phyloP scores from a whole-genome alignment of 2,329 filamentous ascomycete genomes.

The Colletotrichum godetiae region DNA sequence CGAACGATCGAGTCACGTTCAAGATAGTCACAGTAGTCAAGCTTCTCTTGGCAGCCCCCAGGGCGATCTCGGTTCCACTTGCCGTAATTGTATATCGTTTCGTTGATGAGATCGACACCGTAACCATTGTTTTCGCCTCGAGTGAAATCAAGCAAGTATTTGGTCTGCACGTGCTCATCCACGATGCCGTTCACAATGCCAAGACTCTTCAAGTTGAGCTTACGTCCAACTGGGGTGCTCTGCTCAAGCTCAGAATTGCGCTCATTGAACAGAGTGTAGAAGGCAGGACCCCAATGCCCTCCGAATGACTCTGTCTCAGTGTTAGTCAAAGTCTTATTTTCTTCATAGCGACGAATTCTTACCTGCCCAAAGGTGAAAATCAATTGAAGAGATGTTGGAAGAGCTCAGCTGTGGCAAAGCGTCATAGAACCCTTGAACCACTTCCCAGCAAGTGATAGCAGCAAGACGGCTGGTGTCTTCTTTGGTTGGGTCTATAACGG shows the following conservation, averaged over 20 bases:
- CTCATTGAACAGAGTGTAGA: conserved; percentile 9
- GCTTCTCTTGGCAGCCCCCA: conserved; percentile 17
- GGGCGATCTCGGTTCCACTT: conserved; percentile 21
- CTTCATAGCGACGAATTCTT: not conserved
- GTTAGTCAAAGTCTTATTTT: not conserved
- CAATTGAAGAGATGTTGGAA: conserved; percentile 1
- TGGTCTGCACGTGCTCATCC: conserved; percentile 1
- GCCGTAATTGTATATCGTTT: conserved; percentile 18
- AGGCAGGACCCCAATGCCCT: conserved; percentile 9
- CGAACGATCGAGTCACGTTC: conserved; percentile 1
- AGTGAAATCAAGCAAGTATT: not conserved
- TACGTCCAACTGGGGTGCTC: not conserved
- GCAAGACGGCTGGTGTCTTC: conserved; percentile 15
- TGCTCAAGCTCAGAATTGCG: conserved; percentile 9
- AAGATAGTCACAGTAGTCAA: conserved; percentile 13
- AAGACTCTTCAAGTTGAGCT: conserved; percentile 10
- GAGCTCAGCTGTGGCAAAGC: conserved; percentile 12
- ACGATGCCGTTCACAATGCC: conserved; percentile 44
- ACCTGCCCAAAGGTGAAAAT: conserved; percentile 19
- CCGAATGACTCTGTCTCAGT: not conserved
- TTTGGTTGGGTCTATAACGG: conserved; percentile 14
- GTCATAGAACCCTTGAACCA: conserved; percentile 17
- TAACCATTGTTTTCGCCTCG: not conserved
- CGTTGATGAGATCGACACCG: not conserved
- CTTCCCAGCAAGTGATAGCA: conserved; percentile 21